Evolutionary conservation across 2,329 filamentous ascomycete species (phyloP), one percentile per base, ranked within the genome.

Genomic region (Trichoderma lentiforme): DNA sequence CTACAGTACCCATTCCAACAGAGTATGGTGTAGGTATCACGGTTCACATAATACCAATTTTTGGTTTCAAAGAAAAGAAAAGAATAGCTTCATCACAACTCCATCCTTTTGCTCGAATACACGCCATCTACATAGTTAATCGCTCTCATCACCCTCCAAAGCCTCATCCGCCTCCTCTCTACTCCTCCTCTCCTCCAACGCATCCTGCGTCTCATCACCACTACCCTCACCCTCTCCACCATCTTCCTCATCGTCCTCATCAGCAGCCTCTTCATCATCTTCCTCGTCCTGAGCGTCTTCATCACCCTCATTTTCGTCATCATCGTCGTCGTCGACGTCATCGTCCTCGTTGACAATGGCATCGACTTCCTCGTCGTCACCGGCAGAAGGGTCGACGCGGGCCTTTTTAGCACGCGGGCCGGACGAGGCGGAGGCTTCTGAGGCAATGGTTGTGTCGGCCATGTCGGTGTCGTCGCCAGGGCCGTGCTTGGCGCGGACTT

Each of bases 61-160:
- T 6, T 12, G n/a, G 2, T 12, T 1, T 6, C 2, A 36, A 39
- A 36, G 53, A 57, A 51, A 51, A n/a, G 9, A 51, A 51, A 51
- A 43, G 8, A 51, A 21, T 11, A 51, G 43, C 43, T 51, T 51
- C n/a, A 21, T 51, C 43, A n/a, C 43, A 21, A 51, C 43, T 51
- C 43, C n/a, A 51, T 51, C 43, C n/a, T 51, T 51, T 51, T 12
- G 43, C n/a, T 51, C 43, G 8, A 47, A 51, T 21, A 51, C 43
- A 12, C n/a, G 9, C 9, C n/a, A 51, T 51, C n/a, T 51, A 51
- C n/a, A 21, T 12, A 66, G 12, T 73, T 78, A 89, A 71, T 89
- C 88, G 75, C 88, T 90, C 73, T 90, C 89, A 66, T 88, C 86
- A 12, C 87, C 88, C 74, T 90, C 89, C 72, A 91, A 79, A 14